Conservation (phyloP, 2,329 filamentous ascomycete species). For the Fusarium penzigii region DNA sequence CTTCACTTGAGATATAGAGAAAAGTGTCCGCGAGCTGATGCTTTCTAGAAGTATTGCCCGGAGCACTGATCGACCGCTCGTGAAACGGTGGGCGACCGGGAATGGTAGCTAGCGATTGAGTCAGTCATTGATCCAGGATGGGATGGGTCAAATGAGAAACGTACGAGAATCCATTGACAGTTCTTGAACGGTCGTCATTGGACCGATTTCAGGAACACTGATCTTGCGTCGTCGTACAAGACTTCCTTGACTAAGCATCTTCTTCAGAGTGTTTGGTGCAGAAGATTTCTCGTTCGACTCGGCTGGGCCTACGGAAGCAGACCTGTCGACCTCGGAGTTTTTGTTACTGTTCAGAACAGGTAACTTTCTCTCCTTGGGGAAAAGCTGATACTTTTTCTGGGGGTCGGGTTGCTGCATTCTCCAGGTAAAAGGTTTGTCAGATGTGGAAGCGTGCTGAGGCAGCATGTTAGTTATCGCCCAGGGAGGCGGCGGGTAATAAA, state of each 20-base stretch:
- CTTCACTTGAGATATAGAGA: conserved; percentile 25
- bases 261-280: conserved; percentile 44
- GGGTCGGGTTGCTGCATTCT: conserved; percentile 59
- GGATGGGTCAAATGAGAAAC: conserved; percentile 25
- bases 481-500: conserved; percentile 3
- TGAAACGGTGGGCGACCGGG: conserved; percentile 65
- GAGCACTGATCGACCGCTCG: conserved; percentile 65
- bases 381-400: conserved; percentile 60
- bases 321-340: conserved; percentile 54
- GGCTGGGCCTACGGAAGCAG: conserved; percentile 44
- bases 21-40: conserved; percentile 33
- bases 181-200: conserved; percentile 70
- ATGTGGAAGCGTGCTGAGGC: conserved; percentile 26
- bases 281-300: conserved; percentile 42
- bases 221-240: conserved; percentile 61
- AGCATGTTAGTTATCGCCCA: conserved; percentile 11
- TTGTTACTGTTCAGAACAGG: conserved; percentile 43
- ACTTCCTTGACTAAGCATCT: conserved; percentile 59
- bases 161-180: conserved; percentile 70
- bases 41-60: conserved; percentile 51
- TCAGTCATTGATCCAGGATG: conserved; percentile 16
- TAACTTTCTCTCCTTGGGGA: conserved; percentile 54
- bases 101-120: conserved; percentile 57
- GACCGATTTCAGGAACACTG: conserved; percentile 64
- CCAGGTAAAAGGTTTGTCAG: conserved; percentile 56